Evolutionary conservation across 306 rosid genomes (phyloP), one percentile per base, ranked within the genome.

Genomic region (Lablab purpureus): DNA sequence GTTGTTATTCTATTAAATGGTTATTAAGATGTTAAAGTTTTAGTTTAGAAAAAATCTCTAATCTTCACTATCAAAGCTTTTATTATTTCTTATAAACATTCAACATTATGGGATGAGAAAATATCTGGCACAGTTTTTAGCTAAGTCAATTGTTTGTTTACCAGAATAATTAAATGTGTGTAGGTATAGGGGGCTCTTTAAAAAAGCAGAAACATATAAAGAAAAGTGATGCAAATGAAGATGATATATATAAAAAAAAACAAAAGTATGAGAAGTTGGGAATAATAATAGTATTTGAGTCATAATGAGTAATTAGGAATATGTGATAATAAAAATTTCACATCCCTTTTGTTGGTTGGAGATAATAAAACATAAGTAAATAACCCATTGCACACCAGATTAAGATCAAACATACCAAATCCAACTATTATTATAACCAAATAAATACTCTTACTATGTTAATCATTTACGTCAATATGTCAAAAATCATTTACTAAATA

Each of bases 361-460:
- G 22, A 63, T 63, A 17, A 63, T 63, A 17, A 63, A 63, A 63
- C 69, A 63, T n/a, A n/a, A 34, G 45, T 63, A 63, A 37, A 17
- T 62, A n/a, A n/a, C 22, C 21, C 13, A 62, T 17, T 28, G 2
- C 43, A 30, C 43, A 15, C 41, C 0, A 14, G 40, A 59, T 59
- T 27, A 59, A 8, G 7, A 22, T 55, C 9, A 54, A 56, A 21
- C 36, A 25, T 25, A 12, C 34, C 30, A 56, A 56, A 25, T 58
- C 19, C 13, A 25, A 13, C 4, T 25, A 60, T 30, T 60, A 60
- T 60, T 30, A 60, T 30, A 28, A 17, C 12, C 67, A 60, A 27
- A 7, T 59, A 15, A 60, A 15, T 28, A 60, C 41, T 34, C 40
- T 34, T 25, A 59, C 12, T 10, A 10, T 40, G 7, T 40, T 40